Percentiles rank a stretch among this genome's conserved stretches.
Evolutionary conservation across 441 rosid genomes (phyloP).

Genomic region (Croton laevigatus): DNA sequence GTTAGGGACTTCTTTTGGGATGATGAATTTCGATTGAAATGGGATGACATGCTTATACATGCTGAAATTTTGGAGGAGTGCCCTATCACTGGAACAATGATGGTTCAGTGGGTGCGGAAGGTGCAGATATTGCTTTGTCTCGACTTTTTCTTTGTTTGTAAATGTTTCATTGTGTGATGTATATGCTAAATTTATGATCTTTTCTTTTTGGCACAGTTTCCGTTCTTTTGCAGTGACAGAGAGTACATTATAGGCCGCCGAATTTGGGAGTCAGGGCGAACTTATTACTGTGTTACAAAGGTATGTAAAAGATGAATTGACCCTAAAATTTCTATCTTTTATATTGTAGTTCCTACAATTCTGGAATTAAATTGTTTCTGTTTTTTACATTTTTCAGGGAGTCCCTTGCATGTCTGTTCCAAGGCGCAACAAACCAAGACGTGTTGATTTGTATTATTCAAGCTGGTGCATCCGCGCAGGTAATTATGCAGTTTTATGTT

Average conservation of each 20-base stretch:
- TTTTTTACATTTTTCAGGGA: constrained; percentile 56
- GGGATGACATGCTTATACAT: constrained; percentile 84
- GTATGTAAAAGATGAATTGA: constrained; percentile 30
- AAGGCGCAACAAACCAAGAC: constrained; percentile 70
- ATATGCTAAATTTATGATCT: neutral
- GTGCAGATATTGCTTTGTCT: constrained; percentile 28
- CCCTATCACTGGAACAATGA: constrained; percentile 67
- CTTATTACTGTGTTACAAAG: constrained; percentile 86
- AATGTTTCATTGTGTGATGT: constrained; percentile 8
- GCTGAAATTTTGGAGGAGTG: constrained; percentile 66
- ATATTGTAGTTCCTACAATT: neutral
- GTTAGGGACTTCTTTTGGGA: constrained; percentile 97
- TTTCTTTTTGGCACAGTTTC: constrained; percentile 55
- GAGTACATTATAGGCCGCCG: constrained; percentile 91
- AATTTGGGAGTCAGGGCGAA: constrained; percentile 80
- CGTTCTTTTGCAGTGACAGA: constrained; percentile 93
- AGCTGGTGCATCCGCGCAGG: constrained; percentile 97
- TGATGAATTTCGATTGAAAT: constrained; percentile 64
- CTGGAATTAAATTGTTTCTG: constrained; percentile 6
- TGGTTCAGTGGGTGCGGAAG: constrained; percentile 93
- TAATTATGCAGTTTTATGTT: constrained; percentile 19
- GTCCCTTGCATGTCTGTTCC: constrained; percentile 64
- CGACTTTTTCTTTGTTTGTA: neutral
- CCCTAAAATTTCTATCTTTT: neutral
- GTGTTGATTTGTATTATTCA: constrained; percentile 89